Evolutionary conservation across 495 filamentous ascomycete species (phyloP).

Genomic region (Thozetella sp.): DNA sequence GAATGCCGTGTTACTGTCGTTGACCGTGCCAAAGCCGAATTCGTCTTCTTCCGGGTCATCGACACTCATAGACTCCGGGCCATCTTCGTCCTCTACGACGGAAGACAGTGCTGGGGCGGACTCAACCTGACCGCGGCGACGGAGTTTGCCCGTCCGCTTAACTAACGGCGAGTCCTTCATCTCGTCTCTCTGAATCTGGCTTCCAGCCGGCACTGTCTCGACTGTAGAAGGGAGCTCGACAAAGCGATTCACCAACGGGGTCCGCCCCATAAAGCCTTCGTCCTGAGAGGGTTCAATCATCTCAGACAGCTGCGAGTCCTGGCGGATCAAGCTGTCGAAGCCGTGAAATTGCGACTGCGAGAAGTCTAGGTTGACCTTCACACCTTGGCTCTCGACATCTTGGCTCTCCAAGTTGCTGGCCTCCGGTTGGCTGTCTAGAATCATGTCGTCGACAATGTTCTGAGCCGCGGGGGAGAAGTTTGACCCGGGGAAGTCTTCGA

Average conservation of each 20-base stretch:
- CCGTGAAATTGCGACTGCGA: conserved; percentile 55
- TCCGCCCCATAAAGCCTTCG: conserved; percentile 65
- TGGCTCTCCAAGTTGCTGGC: conserved; percentile 28
- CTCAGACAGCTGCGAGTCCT: conserved; percentile 58
- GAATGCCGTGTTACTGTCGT: conserved; percentile 55
- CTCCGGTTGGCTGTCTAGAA: conserved; percentile 64
- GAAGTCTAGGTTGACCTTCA: conserved; percentile 46
- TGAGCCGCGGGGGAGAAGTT: conserved; percentile 49
- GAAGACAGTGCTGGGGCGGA: conserved; percentile 8
- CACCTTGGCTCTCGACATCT: conserved; percentile 40
- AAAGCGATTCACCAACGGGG: conserved; percentile 62
- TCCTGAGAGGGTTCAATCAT: conserved; percentile 86
- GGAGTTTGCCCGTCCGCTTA: conserved; percentile 59
- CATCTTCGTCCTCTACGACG: conserved; percentile 59
- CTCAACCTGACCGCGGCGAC: conserved; percentile 40
- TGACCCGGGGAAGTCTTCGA: conserved; percentile 43
- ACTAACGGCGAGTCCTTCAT: conserved; percentile 62
- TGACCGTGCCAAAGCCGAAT: conserved; percentile 22
- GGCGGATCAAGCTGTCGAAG: conserved; percentile 46
- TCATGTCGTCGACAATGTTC: conserved; percentile 56
- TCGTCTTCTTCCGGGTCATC: conserved; percentile 55
- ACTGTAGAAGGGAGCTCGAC: conserved; percentile 66
- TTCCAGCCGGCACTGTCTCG: conserved; percentile 66
- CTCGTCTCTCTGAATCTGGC: conserved; percentile 22
- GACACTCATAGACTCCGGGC: conserved; percentile 41